These are phyloP conservation scores for Sporisorium scitamineum DNA, from an alignment of 1,284 basidiomycete genomes.

Conservation along the genomic window DNA sequence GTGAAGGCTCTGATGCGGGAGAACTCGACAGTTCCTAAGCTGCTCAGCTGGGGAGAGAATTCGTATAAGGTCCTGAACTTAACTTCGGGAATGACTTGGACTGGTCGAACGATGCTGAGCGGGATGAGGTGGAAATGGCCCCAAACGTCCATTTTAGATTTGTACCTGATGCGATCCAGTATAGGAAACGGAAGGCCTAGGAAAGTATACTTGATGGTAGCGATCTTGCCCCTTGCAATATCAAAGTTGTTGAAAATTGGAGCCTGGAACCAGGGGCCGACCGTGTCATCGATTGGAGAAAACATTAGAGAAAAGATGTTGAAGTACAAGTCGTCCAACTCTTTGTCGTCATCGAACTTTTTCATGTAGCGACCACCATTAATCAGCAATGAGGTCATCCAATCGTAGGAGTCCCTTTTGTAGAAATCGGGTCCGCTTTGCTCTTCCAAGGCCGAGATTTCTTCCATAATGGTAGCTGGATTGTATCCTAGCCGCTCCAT, in stretches of 20 bases:
- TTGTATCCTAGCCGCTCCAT: slow-evolving; percentile 22
- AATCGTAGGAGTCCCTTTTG: too few relatives aligned
- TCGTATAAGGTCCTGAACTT: neutral
- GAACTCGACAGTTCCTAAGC: neutral
- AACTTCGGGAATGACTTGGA: neutral
- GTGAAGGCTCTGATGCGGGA: neutral
- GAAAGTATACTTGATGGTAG: neutral
- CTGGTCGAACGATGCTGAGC: slow-evolving; percentile 12
- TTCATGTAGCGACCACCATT: neutral
- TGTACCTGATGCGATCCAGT: slow-evolving; percentile 8
- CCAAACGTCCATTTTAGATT: too few relatives aligned
- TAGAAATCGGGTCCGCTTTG: too few relatives aligned
- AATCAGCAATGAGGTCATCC: neutral
- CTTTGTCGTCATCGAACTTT: neutral
- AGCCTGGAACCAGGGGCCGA: slow-evolving; percentile 13
- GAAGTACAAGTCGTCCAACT: neutral
- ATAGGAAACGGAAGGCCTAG: neutral
- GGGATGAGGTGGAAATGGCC: neutral
- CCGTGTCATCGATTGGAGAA: neutral
- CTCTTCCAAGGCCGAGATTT: neutral
- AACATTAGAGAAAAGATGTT: neutral
- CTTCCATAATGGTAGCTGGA: slow-evolving; percentile 9
- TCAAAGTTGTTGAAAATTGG: neutral
- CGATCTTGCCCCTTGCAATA: neutral
- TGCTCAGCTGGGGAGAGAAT: neutral